Base-by-base conservation (phyloP, 352 stramenopile genomes). In the Saprolegnia parasitica region DNA sequence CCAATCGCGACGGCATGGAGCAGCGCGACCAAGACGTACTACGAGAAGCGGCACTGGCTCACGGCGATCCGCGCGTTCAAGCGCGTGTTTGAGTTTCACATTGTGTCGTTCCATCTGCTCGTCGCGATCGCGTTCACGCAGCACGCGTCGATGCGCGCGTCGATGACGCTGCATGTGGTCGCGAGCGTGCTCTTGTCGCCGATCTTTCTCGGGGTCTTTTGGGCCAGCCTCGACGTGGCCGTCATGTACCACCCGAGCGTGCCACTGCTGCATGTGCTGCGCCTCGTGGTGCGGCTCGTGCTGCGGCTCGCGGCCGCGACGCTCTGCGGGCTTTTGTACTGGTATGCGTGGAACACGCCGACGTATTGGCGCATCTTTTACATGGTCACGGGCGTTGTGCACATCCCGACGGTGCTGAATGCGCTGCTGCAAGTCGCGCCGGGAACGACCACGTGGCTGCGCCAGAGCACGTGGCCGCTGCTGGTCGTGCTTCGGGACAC, bases 31-130 rank as follows among this genome's bases (percentile, higher is more conserved):
- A 99, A 99, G 81, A 98, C 96, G 1, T 99, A 99, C 67, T 68
- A 99, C 32, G 97, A 99, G 73, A 99, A 99, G 74, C 86, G 97
- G 20, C 98, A 91, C 40, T 98, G 97, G 95, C 80, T 99, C 8
- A 88, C 96, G 46, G 93, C 94, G 18, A 81, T 99, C 40, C 91
- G 98, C 45, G 94, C 95, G 6, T 94, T 99, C 71, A 89, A 87
- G 64, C 90, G 97, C 23, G 92, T 99, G 50, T 91, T 99, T 56
- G 97, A 98, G 74, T 99, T 98, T 81, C 96, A 99, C 76, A 90
- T 99, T 58, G 80, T 98, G 26, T 91, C 93, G 9, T 99, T 99
- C 79, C 97, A 98, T 71, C 84, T 99, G 16, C 78, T 99, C 23
- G 88, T 83, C 9, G 83, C 95, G 6, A 71, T 98, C 23, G 93